Conservation (phyloP, 1,284 basidiomycete genomes). For the Tremellales sp. region DNA sequence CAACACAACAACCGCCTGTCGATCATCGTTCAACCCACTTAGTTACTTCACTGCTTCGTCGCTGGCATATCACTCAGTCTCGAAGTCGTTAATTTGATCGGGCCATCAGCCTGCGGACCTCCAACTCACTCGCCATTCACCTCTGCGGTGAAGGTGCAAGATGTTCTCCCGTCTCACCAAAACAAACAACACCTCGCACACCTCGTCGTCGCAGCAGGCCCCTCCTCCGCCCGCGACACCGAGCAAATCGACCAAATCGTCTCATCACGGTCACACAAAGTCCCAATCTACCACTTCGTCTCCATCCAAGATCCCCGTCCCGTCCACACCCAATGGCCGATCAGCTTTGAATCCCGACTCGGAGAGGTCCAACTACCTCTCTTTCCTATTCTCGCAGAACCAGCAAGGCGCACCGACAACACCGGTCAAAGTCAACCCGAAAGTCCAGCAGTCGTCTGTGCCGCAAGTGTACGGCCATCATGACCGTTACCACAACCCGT, state of each 20-base stretch:
- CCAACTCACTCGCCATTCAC: too few relatives aligned
- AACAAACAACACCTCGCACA: slow-evolving; percentile 21
- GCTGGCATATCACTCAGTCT: too few relatives aligned
- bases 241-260: slow-evolving; percentile 14
- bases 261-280: slow-evolving; percentile 20
- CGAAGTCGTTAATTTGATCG: too few relatives aligned
- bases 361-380: slow-evolving; percentile 43
- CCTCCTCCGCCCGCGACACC: slow-evolving; percentile 19
- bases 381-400: slow-evolving; percentile 37
- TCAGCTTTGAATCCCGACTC: slow-evolving; percentile 14
- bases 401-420: slow-evolving; percentile 28
- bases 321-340: slow-evolving; percentile 22
- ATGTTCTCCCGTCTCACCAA: slow-evolving; percentile 41
- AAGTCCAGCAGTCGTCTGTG: background rate
- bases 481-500: background rate
- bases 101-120: too few relatives aligned
- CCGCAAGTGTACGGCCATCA: slow-evolving; percentile 4
- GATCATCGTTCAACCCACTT: background rate
- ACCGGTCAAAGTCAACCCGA: slow-evolving; percentile 24
- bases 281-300: slow-evolving; percentile 23
- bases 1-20: background rate
- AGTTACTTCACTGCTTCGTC: too few relatives aligned
- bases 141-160: slow-evolving; percentile 7
- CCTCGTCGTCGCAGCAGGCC: slow-evolving; percentile 9
- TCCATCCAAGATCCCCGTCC: slow-evolving; percentile 39